These are phyloP conservation scores for Eucalyptus cladocalyx DNA, from an alignment of 345 rosid species.

Conservation along the genomic window DNA sequence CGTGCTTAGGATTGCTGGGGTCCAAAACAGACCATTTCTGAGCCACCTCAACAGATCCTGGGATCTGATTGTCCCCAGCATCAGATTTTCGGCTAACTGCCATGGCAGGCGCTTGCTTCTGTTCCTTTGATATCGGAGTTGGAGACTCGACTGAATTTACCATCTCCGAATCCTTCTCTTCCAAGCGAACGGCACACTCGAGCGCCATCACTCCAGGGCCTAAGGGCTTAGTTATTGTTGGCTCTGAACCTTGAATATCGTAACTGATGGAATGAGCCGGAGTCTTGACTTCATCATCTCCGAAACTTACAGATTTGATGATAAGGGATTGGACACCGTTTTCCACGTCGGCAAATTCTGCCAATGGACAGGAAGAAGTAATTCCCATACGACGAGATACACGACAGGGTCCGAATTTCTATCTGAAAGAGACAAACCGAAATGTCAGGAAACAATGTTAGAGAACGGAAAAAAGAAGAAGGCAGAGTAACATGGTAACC, in stretches of 20 bases:
- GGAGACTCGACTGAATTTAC: conserved; percentile 20
- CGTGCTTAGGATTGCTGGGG: conserved; percentile 50
- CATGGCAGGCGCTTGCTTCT: background rate
- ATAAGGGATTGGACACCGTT: conserved; percentile 40
- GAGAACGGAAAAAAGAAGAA: background rate
- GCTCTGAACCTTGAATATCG: conserved; percentile 27
- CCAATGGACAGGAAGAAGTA: conserved; percentile 35
- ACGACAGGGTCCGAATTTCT: background rate
- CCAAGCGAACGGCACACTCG: conserved; percentile 61
- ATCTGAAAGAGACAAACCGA: background rate
- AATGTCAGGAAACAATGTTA: background rate
- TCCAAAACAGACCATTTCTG: conserved; percentile 21
- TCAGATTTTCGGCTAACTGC: background rate
- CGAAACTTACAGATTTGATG: conserved; percentile 63
- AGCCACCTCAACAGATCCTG: background rate
- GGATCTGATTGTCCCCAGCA: background rate
- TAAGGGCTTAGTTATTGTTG: conserved; percentile 35
- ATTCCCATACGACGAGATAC: conserved; percentile 30
- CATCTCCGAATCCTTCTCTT: conserved; percentile 31
- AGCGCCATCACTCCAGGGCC: conserved; percentile 55
- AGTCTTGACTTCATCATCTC: conserved; percentile 48
- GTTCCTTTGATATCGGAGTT: background rate
- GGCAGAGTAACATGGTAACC: background rate
- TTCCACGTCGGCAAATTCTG: conserved; percentile 35
- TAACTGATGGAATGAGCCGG: conserved; percentile 53